A percentile compares a stretch with the other conserved stretches of the same genome.
Conservation (phyloP, 2,329 filamentous ascomycete genomes). For the Fusarium succisae region DNA sequence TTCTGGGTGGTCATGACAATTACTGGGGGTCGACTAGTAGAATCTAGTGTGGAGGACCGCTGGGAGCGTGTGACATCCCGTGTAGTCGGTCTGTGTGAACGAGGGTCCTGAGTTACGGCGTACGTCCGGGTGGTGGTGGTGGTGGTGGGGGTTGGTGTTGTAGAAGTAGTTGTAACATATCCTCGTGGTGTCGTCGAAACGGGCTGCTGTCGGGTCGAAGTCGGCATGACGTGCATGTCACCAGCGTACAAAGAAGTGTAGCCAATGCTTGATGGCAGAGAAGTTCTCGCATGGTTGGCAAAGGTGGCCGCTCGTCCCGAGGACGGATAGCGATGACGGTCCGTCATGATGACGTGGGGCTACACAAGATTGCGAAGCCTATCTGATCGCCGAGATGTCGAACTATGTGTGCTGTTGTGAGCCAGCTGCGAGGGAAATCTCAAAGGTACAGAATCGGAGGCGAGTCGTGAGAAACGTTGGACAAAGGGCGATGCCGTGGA, state of each 20-base stretch:
- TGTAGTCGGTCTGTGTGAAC: conserved; percentile 57
- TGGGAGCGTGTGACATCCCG: conserved; percentile 57
- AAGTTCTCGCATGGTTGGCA: conserved; percentile 62
- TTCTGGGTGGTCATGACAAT: conserved; percentile 66
- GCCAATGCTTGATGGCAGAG: conserved; percentile 61
- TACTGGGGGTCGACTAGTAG: conserved; percentile 59
- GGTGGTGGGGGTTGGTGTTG: conserved; percentile 50
- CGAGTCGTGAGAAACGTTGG: conserved; percentile 28
- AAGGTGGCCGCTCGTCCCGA: conserved; percentile 56
- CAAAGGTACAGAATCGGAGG: neutral
- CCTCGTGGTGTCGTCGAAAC: conserved; percentile 45
- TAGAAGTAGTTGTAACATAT: conserved; percentile 47
- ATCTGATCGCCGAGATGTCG: conserved; percentile 15
- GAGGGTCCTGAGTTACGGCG: conserved; percentile 63
- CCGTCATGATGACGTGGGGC: conserved; percentile 54
- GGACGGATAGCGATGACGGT: conserved; percentile 56
- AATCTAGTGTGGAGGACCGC: conserved; percentile 63
- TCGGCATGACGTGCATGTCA: conserved; percentile 64
- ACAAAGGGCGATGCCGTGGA: conserved; percentile 27
- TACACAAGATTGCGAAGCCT: conserved; percentile 5
- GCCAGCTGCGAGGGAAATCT: conserved; percentile 1
- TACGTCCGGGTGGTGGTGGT: conserved; percentile 66
- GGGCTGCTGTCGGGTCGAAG: conserved; percentile 45
- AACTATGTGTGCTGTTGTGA: conserved; percentile 8
- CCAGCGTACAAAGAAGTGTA: conserved; percentile 61